Percentiles rank a stretch among this genome's conserved stretches.
These are phyloP conservation scores for Penicillium fuscoglaucum DNA, from an alignment of 2,329 filamentous ascomycete genomes.

Conservation along the genomic window DNA sequence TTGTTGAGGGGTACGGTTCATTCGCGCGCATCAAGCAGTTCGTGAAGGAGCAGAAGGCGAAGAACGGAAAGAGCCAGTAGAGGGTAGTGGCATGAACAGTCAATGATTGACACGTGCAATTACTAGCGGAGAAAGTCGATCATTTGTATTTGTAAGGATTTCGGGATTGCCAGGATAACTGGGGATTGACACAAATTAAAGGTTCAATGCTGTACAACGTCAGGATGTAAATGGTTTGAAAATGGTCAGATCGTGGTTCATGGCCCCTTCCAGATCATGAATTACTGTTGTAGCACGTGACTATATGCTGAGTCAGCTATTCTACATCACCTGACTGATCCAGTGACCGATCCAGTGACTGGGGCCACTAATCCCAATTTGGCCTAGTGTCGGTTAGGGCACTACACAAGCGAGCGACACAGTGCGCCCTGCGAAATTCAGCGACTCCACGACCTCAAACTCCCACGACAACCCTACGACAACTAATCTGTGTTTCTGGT, in stretches of 20 bases:
- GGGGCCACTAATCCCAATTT: constrained; percentile 18
- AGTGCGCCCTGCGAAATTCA: constrained; percentile 44
- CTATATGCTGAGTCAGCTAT: constrained; percentile 14
- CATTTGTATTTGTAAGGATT: background rate
- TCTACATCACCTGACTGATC: constrained; percentile 25
- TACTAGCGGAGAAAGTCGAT: background rate
- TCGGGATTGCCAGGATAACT: background rate
- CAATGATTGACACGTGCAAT: background rate
- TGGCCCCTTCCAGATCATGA: background rate
- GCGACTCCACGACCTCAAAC: constrained; percentile 43
- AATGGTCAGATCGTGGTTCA: background rate
- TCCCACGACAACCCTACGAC: constrained; percentile 43
- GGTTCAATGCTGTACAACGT: background rate
- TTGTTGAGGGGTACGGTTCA: constrained; percentile 55
- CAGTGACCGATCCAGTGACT: background rate
- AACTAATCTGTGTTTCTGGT: constrained; percentile 46
- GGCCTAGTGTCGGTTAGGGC: constrained; percentile 43
- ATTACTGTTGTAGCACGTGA: background rate
- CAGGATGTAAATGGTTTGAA: background rate
- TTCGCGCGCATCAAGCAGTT: constrained; percentile 50
- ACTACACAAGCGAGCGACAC: constrained; percentile 48
- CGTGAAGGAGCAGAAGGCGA: constrained; percentile 43
- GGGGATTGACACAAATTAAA: background rate
- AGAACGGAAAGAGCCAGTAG: constrained; percentile 31
- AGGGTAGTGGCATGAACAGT: background rate